Evolutionary conservation across 352 stramenopile species (phyloP).

Genomic region (Phytophthora foliorum): DNA sequence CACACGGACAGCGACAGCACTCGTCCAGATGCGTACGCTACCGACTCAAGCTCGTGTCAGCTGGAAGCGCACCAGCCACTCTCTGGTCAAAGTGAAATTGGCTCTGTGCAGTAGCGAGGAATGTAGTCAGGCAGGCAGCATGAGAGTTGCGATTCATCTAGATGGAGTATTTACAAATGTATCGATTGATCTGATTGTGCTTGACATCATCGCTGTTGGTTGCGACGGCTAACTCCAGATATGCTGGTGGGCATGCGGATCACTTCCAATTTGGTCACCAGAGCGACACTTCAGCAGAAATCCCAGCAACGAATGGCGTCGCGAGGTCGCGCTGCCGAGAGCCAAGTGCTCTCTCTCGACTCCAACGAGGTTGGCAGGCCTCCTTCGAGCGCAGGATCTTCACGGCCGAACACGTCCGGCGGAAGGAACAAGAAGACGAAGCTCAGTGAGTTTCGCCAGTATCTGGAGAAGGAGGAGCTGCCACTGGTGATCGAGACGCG

Average conservation of each 20-base stretch:
- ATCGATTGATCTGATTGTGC: constrained; percentile 8
- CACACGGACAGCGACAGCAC: constrained; percentile 4
- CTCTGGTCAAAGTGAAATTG: constrained; percentile 6
- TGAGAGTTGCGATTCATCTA: neutral
- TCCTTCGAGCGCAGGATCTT: constrained; percentile 17
- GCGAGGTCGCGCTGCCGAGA: constrained; percentile 28
- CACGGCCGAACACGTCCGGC: constrained; percentile 55
- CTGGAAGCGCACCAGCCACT: neutral
- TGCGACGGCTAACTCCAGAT: no score
- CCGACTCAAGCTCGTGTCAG: neutral
- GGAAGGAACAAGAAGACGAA: constrained; percentile 66
- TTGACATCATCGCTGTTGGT: no score
- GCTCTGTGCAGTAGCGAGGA: constrained; percentile 2
- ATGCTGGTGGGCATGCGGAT: no score
- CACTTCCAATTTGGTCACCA: constrained; percentile 16
- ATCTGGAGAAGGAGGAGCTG: constrained; percentile 73
- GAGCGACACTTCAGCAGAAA: constrained; percentile 9
- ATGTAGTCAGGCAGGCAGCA: neutral
- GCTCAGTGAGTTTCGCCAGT: constrained; percentile 79
- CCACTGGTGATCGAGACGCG: constrained; percentile 63
- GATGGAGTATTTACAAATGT: constrained; percentile 11
- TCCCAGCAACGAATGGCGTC: constrained; percentile 16
- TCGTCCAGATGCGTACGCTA: constrained; percentile 1
- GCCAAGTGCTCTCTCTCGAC: constrained; percentile 69
- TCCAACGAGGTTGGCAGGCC: constrained; percentile 15